phyloP scores from a whole-genome alignment of 2,329 filamentous ascomycete genomes.

The Monilinia laxa region DNA sequence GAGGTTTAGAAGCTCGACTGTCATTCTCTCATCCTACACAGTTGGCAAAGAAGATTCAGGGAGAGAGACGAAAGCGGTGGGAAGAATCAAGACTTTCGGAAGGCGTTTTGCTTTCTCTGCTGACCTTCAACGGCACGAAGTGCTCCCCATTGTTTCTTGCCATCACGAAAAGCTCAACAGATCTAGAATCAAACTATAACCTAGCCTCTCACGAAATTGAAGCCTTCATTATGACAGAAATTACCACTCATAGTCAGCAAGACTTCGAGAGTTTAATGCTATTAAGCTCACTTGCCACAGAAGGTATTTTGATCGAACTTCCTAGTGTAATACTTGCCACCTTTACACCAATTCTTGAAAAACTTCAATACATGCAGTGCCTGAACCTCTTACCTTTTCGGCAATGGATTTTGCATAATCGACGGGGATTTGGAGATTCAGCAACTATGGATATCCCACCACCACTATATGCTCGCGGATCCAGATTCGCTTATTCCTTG shows the following conservation, averaged over 20 bases:
- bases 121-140: slow-evolving; percentile 17
- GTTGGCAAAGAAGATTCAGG: not conserved
- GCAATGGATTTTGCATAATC: slow-evolving; percentile 17
- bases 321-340: slow-evolving; percentile 16
- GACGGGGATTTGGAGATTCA: not conserved
- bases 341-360: slow-evolving; percentile 12
- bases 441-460: slow-evolving; percentile 27
- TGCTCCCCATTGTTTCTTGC: slow-evolving; percentile 35
- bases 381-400: slow-evolving; percentile 8
- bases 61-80: slow-evolving; percentile 50
- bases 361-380: slow-evolving; percentile 19
- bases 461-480: slow-evolving; percentile 29
- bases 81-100: slow-evolving; percentile 46
- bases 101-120: slow-evolving; percentile 51
- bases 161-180: not conserved
- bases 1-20: slow-evolving; percentile 3
- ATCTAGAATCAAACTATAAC: not conserved
- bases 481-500: slow-evolving; percentile 26
- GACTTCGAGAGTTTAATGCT: slow-evolving; percentile 8
- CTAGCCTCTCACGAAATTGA: not conserved
- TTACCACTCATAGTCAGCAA: not conserved
- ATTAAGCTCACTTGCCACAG: not conserved
- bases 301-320: slow-evolving; percentile 8
- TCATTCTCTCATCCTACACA: not conserved
- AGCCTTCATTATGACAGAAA: not conserved